A percentile compares a stretch with the other conserved stretches of the same genome.
Conservation (phyloP, 345 rosid genomes). For the Arabis hirsuta region DNA sequence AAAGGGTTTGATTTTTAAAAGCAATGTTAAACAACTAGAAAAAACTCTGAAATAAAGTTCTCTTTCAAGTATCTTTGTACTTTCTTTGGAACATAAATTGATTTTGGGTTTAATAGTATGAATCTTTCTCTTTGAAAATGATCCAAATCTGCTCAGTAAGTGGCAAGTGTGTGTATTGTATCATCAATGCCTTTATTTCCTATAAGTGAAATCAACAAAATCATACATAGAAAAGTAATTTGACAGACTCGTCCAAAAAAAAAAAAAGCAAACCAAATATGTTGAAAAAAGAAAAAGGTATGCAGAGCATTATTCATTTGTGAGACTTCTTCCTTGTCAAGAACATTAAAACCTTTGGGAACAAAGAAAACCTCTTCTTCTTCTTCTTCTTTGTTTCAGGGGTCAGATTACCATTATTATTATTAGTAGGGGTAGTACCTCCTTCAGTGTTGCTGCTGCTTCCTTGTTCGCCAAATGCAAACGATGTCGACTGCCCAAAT, state of each 20-base stretch:
- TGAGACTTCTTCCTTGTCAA: conserved; percentile 63
- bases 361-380: conserved; percentile 67
- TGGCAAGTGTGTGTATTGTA: neutral
- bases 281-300: conserved; percentile 4
- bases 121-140: neutral
- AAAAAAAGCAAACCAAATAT: neutral
- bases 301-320: conserved; percentile 19
- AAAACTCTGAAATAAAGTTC: conserved; percentile 25
- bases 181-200: conserved; percentile 24
- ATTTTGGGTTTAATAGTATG: conserved; percentile 29
- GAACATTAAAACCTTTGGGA: conserved; percentile 78
- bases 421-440: neutral
- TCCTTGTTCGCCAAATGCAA: conserved; percentile 40
- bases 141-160: too few relatives aligned
- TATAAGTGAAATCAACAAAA: conserved; percentile 16
- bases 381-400: conserved; percentile 52
- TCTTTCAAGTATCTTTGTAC: conserved; percentile 30
- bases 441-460: conserved; percentile 33
- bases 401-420: conserved; percentile 8
- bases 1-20: conserved; percentile 23
- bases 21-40: too few relatives aligned
- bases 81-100: conserved; percentile 15
- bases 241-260: conserved; percentile 20
- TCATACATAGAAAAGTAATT: conserved; percentile 11
- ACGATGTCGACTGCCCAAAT: conserved; percentile 24